Percentiles rank a stretch among this genome's conserved stretches.
Evolutionary conservation across 805 yeast genomes (phyloP).

Genomic region (Zygosaccharomyces gambellarensis): DNA sequence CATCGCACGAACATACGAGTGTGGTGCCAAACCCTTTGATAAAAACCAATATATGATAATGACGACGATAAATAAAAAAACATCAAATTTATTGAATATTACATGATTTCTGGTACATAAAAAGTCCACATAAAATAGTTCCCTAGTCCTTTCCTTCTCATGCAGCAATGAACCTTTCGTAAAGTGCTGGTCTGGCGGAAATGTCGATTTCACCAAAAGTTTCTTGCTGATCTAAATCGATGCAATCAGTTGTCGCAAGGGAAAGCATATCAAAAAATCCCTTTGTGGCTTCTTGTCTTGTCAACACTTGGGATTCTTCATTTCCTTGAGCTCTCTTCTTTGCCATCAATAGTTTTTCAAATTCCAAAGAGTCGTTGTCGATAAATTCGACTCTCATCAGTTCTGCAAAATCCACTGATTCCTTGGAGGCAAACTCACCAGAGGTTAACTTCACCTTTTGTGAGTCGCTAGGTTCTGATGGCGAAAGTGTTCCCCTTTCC

Average conservation of each 20-base stretch:
- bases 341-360: slow-evolving; percentile 12
- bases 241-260: slow-evolving; percentile 70
- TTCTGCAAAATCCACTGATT: slow-evolving; percentile 29
- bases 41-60: not conserved
- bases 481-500: slow-evolving; percentile 1
- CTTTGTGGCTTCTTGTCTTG: slow-evolving; percentile 27
- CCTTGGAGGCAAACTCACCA: slow-evolving; percentile 27
- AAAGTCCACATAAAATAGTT: not conserved
- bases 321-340: slow-evolving; percentile 1
- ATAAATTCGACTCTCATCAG: slow-evolving; percentile 19
- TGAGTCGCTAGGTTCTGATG: not conserved
- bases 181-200: slow-evolving; percentile 40
- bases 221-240: slow-evolving; percentile 54
- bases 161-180: slow-evolving; percentile 27
- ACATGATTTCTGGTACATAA: not conserved
- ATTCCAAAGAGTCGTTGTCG: slow-evolving; percentile 14
- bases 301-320: slow-evolving; percentile 3
- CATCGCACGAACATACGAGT: not conserved
- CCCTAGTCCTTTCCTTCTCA: not conserved
- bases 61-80: not conserved
- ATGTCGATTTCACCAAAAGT: slow-evolving; percentile 59
- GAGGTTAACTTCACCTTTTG: slow-evolving; percentile 16
- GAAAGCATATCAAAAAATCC: slow-evolving; percentile 79
- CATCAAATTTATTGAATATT: not conserved
- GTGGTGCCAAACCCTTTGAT: not conserved